A percentile compares a stretch with the other conserved stretches of the same genome.
Conservation (phyloP, 108 stramenopile species). For the Stephanodiscus triporus region DNA sequence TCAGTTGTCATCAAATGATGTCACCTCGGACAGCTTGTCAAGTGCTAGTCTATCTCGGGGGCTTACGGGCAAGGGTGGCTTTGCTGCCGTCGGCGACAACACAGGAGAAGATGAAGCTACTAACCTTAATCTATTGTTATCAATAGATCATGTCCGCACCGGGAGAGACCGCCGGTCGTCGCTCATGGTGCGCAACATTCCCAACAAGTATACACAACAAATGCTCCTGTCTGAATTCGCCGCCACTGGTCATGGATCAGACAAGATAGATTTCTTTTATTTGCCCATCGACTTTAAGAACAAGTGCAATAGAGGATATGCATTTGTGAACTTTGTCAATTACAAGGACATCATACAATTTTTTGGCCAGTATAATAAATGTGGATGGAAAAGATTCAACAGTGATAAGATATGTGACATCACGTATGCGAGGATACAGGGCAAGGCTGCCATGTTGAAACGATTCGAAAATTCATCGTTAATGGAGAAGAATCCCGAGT, state of each 20-base stretch:
- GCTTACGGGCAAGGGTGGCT: slow-evolving; percentile 18
- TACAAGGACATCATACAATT: slow-evolving; percentile 89
- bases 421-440: slow-evolving; percentile 99
- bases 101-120: slow-evolving; percentile 35
- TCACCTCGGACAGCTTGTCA: slow-evolving; percentile 46
- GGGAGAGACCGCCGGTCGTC: slow-evolving; percentile 94
- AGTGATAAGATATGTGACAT: slow-evolving; percentile 98
- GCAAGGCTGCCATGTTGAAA: slow-evolving; percentile 95
- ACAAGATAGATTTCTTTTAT: slow-evolving; percentile 98
- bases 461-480: slow-evolving; percentile 98
- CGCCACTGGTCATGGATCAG: slow-evolving; percentile 87
- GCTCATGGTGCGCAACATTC: slow-evolving; percentile 99
- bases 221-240: slow-evolving; percentile 95
- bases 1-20: slow-evolving; percentile 34
- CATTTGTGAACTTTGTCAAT: slow-evolving; percentile 98
- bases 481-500: slow-evolving; percentile 98
- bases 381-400: slow-evolving; percentile 96
- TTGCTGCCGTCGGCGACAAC: slow-evolving; percentile 19
- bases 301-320: slow-evolving; percentile 98
- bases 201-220: slow-evolving; percentile 99
- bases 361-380: slow-evolving; percentile 88
- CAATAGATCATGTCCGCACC: slow-evolving; percentile 71
- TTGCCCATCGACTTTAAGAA: slow-evolving; percentile 99
- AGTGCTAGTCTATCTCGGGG: slow-evolving; percentile 35
- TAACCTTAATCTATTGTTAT: slow-evolving; percentile 54